Percentiles rank a stretch among this genome's conserved stretches.
Conservation (phyloP, 805 yeast species). For the Candida vaughaniae region DNA sequence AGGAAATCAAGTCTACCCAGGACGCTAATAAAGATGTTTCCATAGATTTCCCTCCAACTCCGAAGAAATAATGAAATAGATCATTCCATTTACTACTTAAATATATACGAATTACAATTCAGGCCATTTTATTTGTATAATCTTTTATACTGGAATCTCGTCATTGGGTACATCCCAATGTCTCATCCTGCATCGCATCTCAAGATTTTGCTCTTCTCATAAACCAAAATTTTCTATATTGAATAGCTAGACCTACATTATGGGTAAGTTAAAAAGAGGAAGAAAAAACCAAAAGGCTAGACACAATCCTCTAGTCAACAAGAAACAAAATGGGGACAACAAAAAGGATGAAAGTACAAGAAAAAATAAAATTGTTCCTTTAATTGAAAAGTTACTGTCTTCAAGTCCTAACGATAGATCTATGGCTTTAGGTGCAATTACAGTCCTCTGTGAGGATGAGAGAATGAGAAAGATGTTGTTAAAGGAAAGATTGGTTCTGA, state of each 20-base stretch:
- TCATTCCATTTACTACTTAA: no score
- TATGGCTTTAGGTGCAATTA: conserved; percentile 73
- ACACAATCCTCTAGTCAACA: conserved; percentile 28
- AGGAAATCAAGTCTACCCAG: not conserved
- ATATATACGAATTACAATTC: no score
- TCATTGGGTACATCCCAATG: no score
- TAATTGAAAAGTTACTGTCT: conserved; percentile 63
- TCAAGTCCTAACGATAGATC: conserved; percentile 68
- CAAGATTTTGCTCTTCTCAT: no score
- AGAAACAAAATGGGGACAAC: conserved; percentile 15
- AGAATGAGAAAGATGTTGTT: conserved; percentile 60
- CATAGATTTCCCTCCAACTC: no score
- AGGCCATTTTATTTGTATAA: no score
- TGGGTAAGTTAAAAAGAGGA: conserved; percentile 77
- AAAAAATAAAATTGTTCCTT: conserved; percentile 61
- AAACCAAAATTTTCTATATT: no score
- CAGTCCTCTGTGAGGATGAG: conserved; percentile 68
- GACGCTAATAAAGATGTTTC: not conserved
- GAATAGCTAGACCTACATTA: no score
- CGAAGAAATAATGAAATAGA: no score
- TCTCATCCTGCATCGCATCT: no score
- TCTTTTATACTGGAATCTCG: no score
- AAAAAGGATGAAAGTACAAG: conserved; percentile 48
- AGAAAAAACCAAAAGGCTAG: conserved; percentile 37
- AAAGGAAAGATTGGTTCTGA: conserved; percentile 68